Evolutionary conservation across 2,329 filamentous ascomycete genomes (phyloP).

Genomic region (Pseudogymnoascus pannorum): DNA sequence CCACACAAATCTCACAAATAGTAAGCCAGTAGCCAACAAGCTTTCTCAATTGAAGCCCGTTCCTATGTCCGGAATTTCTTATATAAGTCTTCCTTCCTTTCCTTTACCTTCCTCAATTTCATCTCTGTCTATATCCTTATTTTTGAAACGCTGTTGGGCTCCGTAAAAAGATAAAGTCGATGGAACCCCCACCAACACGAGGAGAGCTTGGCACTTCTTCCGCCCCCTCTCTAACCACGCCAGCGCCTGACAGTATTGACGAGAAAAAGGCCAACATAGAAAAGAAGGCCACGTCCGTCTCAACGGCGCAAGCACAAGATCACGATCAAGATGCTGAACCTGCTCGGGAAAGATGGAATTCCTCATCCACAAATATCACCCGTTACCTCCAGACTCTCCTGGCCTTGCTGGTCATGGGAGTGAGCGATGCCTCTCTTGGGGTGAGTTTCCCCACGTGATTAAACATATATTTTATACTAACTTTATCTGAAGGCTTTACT

Average conservation of each 20-base stretch:
- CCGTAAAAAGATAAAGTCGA: not conserved
- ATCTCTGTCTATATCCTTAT: not conserved
- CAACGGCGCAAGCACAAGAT: not conserved
- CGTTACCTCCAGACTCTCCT: conserved; percentile 53
- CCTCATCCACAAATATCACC: conserved; percentile 49
- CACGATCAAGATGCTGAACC: not conserved
- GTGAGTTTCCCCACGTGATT: conserved; percentile 35
- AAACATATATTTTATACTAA: conserved; percentile 18
- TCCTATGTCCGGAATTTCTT: not conserved
- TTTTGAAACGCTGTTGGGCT: not conserved
- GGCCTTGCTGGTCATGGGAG: conserved; percentile 57
- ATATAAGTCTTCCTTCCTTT: conserved; percentile 1
- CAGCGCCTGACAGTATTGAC: not conserved
- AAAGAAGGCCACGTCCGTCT: not conserved
- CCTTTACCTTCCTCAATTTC: not conserved
- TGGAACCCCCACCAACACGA: not conserved
- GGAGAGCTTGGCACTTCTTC: conserved; percentile 6
- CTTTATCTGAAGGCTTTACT: conserved; percentile 37
- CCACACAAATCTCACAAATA: conserved; percentile 6
- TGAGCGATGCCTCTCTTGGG: conserved; percentile 61
- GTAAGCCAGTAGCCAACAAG: not conserved
- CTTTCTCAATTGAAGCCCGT: not conserved
- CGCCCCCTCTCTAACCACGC: not conserved
- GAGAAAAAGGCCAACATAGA: not conserved
- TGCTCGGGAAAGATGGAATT: conserved; percentile 53